Evolutionary conservation across 2,329 filamentous ascomycete genomes (phyloP).

Genomic region (Penicillium sp.): DNA sequence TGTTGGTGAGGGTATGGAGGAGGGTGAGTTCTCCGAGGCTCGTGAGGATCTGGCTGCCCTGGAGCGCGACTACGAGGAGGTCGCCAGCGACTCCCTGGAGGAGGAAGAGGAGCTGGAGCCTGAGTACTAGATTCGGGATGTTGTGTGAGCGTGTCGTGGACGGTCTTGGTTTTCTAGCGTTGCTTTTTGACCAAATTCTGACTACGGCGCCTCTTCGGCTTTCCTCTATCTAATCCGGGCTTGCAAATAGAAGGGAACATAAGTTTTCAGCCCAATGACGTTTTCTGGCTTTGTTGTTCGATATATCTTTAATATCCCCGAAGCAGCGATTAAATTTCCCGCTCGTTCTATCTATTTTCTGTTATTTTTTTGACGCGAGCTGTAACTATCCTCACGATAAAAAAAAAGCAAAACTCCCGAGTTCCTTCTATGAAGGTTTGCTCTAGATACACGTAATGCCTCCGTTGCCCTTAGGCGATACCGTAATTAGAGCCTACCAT

Average conservation of each 20-base stretch:
- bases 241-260: conserved; percentile 45
- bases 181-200: conserved; percentile 28
- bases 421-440: neutral
- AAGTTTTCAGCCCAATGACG: conserved; percentile 41
- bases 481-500: too few species aligned
- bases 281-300: conserved; percentile 41
- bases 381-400: conserved; percentile 26
- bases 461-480: too few species aligned
- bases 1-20: conserved; percentile 99
- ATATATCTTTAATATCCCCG: conserved; percentile 48
- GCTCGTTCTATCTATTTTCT: conserved; percentile 34
- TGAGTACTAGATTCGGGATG: conserved; percentile 73
- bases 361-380: conserved; percentile 16
- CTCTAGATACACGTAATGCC: neutral
- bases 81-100: conserved; percentile 90
- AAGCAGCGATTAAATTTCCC: conserved; percentile 44
- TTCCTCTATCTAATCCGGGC: conserved; percentile 29
- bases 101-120: conserved; percentile 81
- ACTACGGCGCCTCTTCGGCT: conserved; percentile 25
- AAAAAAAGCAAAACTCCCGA: conserved; percentile 10
- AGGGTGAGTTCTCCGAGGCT: conserved; percentile 99
- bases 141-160: conserved; percentile 23
- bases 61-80: conserved; percentile 98
- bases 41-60: conserved; percentile 97
- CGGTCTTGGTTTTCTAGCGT: conserved; percentile 23